Evolutionary conservation across 2,329 filamentous ascomycete species (phyloP).

Genomic region (Claviceps paspali): DNA sequence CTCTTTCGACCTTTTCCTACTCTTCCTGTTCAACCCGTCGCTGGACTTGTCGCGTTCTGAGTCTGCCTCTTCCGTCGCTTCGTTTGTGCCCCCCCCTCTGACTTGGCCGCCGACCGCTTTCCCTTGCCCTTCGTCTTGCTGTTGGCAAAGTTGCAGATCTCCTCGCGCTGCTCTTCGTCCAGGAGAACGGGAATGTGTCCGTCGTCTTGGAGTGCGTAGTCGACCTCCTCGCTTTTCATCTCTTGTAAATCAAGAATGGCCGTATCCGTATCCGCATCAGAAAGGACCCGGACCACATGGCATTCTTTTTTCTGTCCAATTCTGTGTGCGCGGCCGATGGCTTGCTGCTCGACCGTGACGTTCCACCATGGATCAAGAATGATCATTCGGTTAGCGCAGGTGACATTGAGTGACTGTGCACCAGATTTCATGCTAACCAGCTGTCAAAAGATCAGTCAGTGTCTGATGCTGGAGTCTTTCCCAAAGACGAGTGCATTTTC

Average conservation of each 20-base stretch:
- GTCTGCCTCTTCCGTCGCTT: not conserved
- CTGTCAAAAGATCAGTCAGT: conserved; percentile 10
- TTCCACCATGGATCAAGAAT: conserved; percentile 49
- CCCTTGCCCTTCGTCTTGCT: not conserved
- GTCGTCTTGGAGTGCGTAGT: conserved; percentile 17
- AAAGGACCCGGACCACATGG: conserved; percentile 40
- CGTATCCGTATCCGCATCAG: conserved; percentile 42
- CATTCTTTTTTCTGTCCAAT: conserved; percentile 49
- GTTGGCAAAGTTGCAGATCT: not conserved
- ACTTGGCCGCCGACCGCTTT: not conserved
- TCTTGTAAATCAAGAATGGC: conserved; percentile 39
- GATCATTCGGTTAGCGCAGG: conserved; percentile 35
- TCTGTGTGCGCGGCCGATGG: conserved; percentile 42
- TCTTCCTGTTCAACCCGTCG: not conserved
- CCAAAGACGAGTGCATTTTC: too few relatives aligned
- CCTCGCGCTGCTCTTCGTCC: not conserved
- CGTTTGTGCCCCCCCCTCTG: too few relatives aligned
- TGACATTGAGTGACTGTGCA: conserved; percentile 25
- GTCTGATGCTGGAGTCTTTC: not conserved
- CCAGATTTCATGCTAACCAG: conserved; percentile 21
- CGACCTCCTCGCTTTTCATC: conserved; percentile 33
- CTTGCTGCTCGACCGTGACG: conserved; percentile 43
- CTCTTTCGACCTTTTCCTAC: not conserved
- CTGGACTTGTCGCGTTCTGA: not conserved
- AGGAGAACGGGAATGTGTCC: conserved; percentile 5